phyloP scores from a whole-genome alignment of 805 yeast genomes.

The Lipomyces sp. region DNA sequence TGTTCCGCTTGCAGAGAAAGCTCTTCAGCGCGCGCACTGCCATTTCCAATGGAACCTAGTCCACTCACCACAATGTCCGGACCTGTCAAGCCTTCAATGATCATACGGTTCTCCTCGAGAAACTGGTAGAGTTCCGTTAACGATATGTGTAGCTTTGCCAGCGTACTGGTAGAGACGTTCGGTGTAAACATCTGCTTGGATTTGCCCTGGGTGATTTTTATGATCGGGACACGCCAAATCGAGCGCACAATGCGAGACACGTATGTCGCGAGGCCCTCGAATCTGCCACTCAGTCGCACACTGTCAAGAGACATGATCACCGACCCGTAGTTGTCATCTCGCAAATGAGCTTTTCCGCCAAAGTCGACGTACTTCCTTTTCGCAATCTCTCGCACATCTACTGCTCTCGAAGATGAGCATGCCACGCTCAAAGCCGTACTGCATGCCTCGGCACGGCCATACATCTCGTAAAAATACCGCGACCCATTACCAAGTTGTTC shows the following conservation, averaged over 20 bases:
- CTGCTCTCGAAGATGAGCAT: constrained; percentile 41
- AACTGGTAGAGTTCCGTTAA: constrained; percentile 39
- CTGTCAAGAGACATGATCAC: constrained; percentile 27
- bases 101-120: constrained; percentile 45
- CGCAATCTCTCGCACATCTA: constrained; percentile 37
- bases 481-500: constrained; percentile 64
- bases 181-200: constrained; percentile 1
- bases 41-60: constrained; percentile 33
- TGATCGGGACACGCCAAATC: constrained; percentile 73
- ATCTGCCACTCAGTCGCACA: constrained; percentile 86
- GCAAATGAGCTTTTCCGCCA: constrained; percentile 39
- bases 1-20: constrained; percentile 72
- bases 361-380: constrained; percentile 37
- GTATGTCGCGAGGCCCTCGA: constrained; percentile 79
- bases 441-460: constrained; percentile 87
- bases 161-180: constrained; percentile 21
- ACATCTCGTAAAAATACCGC: constrained; percentile 65
- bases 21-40: constrained; percentile 35
- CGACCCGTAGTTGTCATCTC: constrained; percentile 31
- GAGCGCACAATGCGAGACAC: constrained; percentile 74
- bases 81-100: constrained; percentile 44
- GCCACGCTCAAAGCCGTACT: constrained; percentile 82
- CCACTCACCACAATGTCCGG: constrained; percentile 29
- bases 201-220: constrained; percentile 36
- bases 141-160: constrained; percentile 35